Evolutionary conservation across 306 rosid species (phyloP).

Genomic region (Boehmeria nivea): DNA sequence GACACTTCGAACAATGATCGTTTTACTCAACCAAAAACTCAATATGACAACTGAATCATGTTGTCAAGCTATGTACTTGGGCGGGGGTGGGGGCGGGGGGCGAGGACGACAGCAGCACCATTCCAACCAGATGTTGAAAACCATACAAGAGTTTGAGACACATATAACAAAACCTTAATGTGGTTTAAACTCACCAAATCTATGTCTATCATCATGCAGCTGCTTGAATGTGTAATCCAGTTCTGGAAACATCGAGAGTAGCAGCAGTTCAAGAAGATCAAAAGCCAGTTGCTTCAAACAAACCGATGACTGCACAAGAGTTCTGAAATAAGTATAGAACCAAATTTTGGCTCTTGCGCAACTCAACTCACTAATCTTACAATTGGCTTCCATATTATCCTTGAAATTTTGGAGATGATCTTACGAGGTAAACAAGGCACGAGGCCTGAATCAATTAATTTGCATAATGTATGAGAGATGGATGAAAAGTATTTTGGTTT

Average conservation of each 20-base stretch:
- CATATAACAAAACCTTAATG: slow-evolving; percentile 16
- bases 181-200: slow-evolving; percentile 52
- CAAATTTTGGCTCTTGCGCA: no score
- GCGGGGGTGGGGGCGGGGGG: no score
- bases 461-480: no score
- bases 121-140: background rate
- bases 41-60: slow-evolving; percentile 20
- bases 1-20: background rate
- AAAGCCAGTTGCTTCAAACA: slow-evolving; percentile 80
- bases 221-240: slow-evolving; percentile 58
- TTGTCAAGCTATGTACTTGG: slow-evolving; percentile 4
- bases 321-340: background rate
- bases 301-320: slow-evolving; percentile 66
- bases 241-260: slow-evolving; percentile 76
- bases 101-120: background rate
- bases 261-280: slow-evolving; percentile 75
- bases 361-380: no score
- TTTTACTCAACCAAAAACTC: background rate
- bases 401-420: no score
- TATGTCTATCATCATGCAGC: slow-evolving; percentile 68
- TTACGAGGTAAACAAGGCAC: no score
- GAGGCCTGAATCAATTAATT: no score
- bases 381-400: no score
- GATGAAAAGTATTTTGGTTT: no score
- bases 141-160: background rate